A percentile compares a stretch with the other conserved stretches of the same genome.
These are phyloP conservation scores for Arxiozyma heterogenica DNA, from an alignment of 1,139 yeast species.

Conservation along the genomic window DNA sequence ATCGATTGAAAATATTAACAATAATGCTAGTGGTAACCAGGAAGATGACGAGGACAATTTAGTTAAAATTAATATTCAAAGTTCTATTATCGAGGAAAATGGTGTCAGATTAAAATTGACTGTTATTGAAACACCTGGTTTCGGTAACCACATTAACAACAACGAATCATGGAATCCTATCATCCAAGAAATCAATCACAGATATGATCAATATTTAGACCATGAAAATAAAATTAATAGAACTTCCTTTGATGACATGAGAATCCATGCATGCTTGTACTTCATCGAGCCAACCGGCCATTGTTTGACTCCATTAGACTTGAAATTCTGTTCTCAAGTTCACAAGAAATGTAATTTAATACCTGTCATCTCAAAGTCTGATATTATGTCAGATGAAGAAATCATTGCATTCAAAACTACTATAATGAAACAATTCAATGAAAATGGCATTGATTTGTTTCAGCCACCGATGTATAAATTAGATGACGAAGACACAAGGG, in stretches of 20 bases:
- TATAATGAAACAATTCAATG: slow-evolving; percentile 65
- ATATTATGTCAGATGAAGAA: slow-evolving; percentile 86
- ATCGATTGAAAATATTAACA: slow-evolving; percentile 11
- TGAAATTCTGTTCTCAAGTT: slow-evolving; percentile 77
- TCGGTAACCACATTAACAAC: slow-evolving; percentile 86
- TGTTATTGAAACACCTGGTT: slow-evolving; percentile 87
- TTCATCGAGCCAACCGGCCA: slow-evolving; percentile 98
- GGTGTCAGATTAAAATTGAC: slow-evolving; percentile 82
- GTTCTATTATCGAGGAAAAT: slow-evolving; percentile 79
- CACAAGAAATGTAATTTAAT: slow-evolving; percentile 89
- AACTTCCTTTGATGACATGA: slow-evolving; percentile 58
- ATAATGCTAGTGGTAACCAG: not conserved
- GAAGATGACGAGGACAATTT: slow-evolving; percentile 17
- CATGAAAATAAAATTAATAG: slow-evolving; percentile 83
- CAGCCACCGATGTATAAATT: slow-evolving; percentile 69
- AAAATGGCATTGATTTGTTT: slow-evolving; percentile 71
- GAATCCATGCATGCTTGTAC: slow-evolving; percentile 81
- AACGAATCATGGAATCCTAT: slow-evolving; percentile 89
- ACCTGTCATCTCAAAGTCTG: slow-evolving; percentile 92
- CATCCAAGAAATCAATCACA: slow-evolving; percentile 75
- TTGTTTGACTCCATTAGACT: slow-evolving; percentile 79
- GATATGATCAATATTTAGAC: slow-evolving; percentile 85
- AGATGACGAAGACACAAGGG: slow-evolving; percentile 78
- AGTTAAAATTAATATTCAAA: slow-evolving; percentile 59
- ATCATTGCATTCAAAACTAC: slow-evolving; percentile 61